Evolutionary conservation across 1,139 yeast genomes (phyloP), one percentile per base, ranked within the genome.

Genomic region (Arxiozyma slooffiae): DNA sequence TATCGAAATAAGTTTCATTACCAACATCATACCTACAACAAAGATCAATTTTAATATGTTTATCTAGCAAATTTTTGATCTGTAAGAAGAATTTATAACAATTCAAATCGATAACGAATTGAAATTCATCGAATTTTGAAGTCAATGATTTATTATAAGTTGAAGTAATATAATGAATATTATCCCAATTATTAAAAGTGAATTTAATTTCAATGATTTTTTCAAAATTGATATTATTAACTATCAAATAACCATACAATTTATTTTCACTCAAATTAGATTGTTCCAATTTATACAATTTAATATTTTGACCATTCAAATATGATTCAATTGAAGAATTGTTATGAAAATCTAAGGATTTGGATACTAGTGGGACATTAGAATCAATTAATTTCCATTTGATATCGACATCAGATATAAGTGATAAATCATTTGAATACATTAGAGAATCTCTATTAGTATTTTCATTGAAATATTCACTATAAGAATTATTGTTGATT

Each of bases 11-110:
- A 4, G 66, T 64, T 47, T 62, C 67, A 30, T 58, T 58, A 50
- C 58, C 61, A 11, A 64, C 69, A 51, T 65, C 66, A 50, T 65
- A 65, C 9, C 63, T 53, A 46, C 67, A 63, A 49, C 68, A 63
- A 23, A 65, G 48, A 21, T 60, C 62, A 30, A 65, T 52, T 34
- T 57, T 56, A 34, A 53, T 38, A 22, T 56, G 44, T 49, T 46
- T 48, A 30, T 40, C 43, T 14, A 63, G 47, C 44, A 63, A 47
- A 48, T 58, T 56, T 45, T 58, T 61, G 16, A 58, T 53, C 38
- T 59, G 57, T 44, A 69, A 69, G 50, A 67, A 65, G 57, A 60
- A 64, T 38, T 61, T 60, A 44, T 60, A 55, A 30, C 61, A 56
- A 41, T 59, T 57, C 43, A 65, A 43, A 47, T 63, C 61, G 39